These are phyloP conservation scores for Ganoderma lucidum DNA, from an alignment of 1,284 basidiomycete genomes.

Conservation along the genomic window DNA sequence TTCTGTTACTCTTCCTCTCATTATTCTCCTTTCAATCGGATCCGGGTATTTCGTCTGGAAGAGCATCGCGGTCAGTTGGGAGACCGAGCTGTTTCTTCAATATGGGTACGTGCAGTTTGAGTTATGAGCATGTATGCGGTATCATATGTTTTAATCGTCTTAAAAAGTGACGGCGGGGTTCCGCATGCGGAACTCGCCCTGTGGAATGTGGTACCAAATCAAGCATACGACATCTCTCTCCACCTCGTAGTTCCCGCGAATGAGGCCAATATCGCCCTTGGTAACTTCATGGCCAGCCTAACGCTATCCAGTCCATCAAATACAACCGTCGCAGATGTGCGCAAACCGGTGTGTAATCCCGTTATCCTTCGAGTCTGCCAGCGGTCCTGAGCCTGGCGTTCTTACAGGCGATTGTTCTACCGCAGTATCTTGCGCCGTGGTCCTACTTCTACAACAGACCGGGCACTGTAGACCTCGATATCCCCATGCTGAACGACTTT, in stretches of 20 bases:
- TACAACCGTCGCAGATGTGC: slow-evolving; percentile 61
- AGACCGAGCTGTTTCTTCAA: slow-evolving; percentile 69
- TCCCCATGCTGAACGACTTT: slow-evolving; percentile 65
- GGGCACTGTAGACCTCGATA: slow-evolving; percentile 52
- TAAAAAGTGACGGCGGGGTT: slow-evolving; percentile 60
- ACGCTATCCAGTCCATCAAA: slow-evolving; percentile 65
- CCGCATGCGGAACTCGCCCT: slow-evolving; percentile 68
- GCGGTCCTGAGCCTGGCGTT: neutral
- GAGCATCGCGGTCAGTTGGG: slow-evolving; percentile 72
- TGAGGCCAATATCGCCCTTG: slow-evolving; percentile 73
- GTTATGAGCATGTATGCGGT: neutral
- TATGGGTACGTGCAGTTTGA: slow-evolving; percentile 65
- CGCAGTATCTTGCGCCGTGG: slow-evolving; percentile 45
- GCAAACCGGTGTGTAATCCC: slow-evolving; percentile 64
- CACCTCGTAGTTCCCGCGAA: slow-evolving; percentile 70
- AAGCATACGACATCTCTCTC: slow-evolving; percentile 76
- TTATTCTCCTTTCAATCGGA: slow-evolving; percentile 63
- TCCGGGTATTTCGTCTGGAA: slow-evolving; percentile 79
- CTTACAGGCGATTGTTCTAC: slow-evolving; percentile 66
- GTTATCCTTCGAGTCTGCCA: slow-evolving; percentile 7
- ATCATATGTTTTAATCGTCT: neutral
- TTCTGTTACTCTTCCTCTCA: slow-evolving; percentile 65
- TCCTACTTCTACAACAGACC: slow-evolving; percentile 51
- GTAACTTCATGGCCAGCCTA: slow-evolving; percentile 82
- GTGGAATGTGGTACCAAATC: slow-evolving; percentile 58